These are phyloP conservation scores for Jacaranda mimosifolia DNA, from an alignment of 257 asterid species.

Conservation along the genomic window DNA sequence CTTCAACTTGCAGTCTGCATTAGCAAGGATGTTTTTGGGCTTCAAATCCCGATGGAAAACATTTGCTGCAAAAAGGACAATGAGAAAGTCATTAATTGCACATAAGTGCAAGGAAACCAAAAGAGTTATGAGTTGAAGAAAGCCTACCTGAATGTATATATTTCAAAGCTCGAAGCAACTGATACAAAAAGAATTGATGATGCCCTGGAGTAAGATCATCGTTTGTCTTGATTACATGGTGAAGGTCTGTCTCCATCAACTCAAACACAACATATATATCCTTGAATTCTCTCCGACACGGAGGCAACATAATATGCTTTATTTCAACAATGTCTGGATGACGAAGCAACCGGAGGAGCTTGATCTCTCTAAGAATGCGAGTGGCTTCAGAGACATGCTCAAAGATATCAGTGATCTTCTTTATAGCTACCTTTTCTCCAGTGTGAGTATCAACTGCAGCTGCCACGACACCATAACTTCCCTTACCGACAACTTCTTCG, in stretches of 20 bases:
- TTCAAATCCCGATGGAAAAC: slow-evolving; percentile 94
- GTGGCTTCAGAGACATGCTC: slow-evolving; percentile 99
- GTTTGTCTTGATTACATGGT: slow-evolving; percentile 88
- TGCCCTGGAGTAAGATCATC: slow-evolving; percentile 97
- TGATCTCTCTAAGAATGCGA: slow-evolving; percentile 94
- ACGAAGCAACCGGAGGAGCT: slow-evolving; percentile 86
- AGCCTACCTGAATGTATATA: slow-evolving; percentile 87
- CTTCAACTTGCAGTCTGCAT: slow-evolving; percentile 97
- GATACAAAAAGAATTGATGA: slow-evolving; percentile 94
- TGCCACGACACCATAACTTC: slow-evolving; percentile 97
- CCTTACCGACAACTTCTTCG: slow-evolving; percentile 98
- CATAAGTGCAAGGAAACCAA: background rate
- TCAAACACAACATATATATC: slow-evolving; percentile 96
- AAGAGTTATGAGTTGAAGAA: slow-evolving; percentile 13
- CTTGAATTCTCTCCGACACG: slow-evolving; percentile 93
- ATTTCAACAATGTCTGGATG: slow-evolving; percentile 98
- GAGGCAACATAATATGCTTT: slow-evolving; percentile 93
- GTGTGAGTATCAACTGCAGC: slow-evolving; percentile 97
- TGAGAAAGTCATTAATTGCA: slow-evolving; percentile 10
- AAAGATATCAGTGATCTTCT: slow-evolving; percentile 85
- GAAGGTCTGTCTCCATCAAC: slow-evolving; percentile 99
- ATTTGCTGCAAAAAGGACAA: slow-evolving; percentile 66
- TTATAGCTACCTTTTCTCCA: slow-evolving; percentile 94
- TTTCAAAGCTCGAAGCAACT: slow-evolving; percentile 92
- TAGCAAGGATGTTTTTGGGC: slow-evolving; percentile 97